Conservation (phyloP, 441 rosid species). For the Flueggea neowawraea region DNA sequence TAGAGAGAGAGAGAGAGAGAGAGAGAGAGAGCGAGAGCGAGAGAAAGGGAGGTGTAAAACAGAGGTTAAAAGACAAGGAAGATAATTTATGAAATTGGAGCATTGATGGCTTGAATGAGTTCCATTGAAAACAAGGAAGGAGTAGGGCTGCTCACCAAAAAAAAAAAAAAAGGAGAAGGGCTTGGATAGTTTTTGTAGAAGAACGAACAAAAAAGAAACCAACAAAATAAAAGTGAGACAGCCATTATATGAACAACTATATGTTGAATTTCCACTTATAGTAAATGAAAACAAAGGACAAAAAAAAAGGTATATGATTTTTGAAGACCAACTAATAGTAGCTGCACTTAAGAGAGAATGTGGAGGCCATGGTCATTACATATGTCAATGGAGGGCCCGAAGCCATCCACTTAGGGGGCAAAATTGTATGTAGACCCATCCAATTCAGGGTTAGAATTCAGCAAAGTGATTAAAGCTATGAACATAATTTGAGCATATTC, state of each 20-base stretch:
- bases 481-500: conserved; percentile 10
- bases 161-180: no score
- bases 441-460: conserved; percentile 28
- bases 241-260: neutral
- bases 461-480: conserved; percentile 10
- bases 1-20: no score
- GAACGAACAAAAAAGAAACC: no score
- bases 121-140: no score
- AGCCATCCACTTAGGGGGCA: conserved; percentile 63
- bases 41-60: no score
- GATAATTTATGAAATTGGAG: no score
- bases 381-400: conserved; percentile 56
- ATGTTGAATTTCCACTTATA: conserved; percentile 14
- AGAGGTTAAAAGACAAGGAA: no score
- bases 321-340: conserved; percentile 28
- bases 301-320: conserved; percentile 17
- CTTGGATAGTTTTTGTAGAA: no score
- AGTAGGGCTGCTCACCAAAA: no score
- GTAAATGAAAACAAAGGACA: conserved; percentile 14
- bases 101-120: no score
- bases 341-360: conserved; percentile 45
- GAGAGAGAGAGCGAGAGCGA: no score
- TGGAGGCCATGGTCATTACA: conserved; percentile 46
- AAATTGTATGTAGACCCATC: conserved; percentile 46
- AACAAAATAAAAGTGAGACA: no score